These are phyloP conservation scores for Penicillium crustosum DNA, from an alignment of 2,329 filamentous ascomycete genomes.

Conservation along the genomic window DNA sequence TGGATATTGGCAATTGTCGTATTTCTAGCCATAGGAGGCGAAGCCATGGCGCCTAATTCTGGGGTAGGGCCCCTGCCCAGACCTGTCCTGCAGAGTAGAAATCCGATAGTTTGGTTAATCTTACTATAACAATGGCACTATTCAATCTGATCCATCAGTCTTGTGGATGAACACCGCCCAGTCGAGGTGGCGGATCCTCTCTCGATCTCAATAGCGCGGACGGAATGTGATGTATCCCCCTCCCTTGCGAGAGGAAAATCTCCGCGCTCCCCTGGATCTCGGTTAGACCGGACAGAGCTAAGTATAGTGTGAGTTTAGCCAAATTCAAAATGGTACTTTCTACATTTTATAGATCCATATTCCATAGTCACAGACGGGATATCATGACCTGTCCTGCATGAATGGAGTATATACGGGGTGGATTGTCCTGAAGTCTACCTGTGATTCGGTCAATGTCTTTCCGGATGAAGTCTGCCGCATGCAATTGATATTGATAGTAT, in stretches of 20 bases:
- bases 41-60: conserved; percentile 1
- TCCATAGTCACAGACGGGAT: neutral
- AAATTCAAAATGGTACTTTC: neutral
- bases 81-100: neutral
- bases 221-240: conserved; percentile 23
- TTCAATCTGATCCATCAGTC: conserved; percentile 23
- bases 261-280: neutral
- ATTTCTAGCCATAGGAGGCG: neutral
- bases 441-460: neutral
- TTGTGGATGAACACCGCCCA: neutral
- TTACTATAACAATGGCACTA: conserved; percentile 20
- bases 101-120: conserved; percentile 15
- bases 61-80: conserved; percentile 5
- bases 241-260: conserved; percentile 1
- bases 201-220: conserved; percentile 12
- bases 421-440: neutral
- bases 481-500: neutral
- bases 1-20: conserved; percentile 3
- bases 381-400: conserved; percentile 1
- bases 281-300: neutral
- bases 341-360: conserved; percentile 4
- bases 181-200: conserved; percentile 8
- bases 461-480: neutral
- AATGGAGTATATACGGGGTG: neutral
- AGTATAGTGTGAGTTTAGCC: neutral